Evolutionary conservation across 805 yeast species (phyloP).

Genomic region (Dipodascus albidus): DNA sequence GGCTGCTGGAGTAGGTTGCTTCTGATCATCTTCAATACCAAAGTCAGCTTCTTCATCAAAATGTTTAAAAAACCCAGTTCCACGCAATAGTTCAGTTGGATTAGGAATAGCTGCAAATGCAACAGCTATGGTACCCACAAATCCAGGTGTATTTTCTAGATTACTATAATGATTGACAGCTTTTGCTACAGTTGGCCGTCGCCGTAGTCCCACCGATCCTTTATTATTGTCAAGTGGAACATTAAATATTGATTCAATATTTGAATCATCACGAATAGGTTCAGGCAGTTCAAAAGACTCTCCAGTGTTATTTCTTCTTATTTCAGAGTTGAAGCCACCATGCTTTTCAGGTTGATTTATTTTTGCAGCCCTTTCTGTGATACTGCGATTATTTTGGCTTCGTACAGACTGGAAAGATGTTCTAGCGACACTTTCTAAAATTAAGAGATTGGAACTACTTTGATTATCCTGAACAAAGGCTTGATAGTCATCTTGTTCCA

Average conservation of each 20-base stretch:
- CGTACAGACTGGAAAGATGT: background rate
- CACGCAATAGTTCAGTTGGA: background rate
- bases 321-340: no score
- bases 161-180: background rate
- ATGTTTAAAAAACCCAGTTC: background rate
- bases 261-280: no score
- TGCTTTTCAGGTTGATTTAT: no score
- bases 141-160: conserved; percentile 1
- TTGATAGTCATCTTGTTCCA: no score
- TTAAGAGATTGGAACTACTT: background rate
- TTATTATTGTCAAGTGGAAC: no score
- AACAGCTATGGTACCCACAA: background rate
- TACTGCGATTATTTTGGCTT: background rate
- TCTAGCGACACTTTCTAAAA: background rate
- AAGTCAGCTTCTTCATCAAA: background rate
- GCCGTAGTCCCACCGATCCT: background rate
- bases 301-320: no score
- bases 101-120: conserved; percentile 1
- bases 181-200: background rate
- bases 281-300: no score
- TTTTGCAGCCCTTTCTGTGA: no score
- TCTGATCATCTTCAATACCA: background rate
- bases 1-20: background rate
- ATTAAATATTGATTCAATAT: no score
- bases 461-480: background rate